Percentiles rank a stretch among this genome's conserved stretches.
Conservation (phyloP, 2,329 filamentous ascomycete genomes). For the Bipolaris sorokiniana region DNA sequence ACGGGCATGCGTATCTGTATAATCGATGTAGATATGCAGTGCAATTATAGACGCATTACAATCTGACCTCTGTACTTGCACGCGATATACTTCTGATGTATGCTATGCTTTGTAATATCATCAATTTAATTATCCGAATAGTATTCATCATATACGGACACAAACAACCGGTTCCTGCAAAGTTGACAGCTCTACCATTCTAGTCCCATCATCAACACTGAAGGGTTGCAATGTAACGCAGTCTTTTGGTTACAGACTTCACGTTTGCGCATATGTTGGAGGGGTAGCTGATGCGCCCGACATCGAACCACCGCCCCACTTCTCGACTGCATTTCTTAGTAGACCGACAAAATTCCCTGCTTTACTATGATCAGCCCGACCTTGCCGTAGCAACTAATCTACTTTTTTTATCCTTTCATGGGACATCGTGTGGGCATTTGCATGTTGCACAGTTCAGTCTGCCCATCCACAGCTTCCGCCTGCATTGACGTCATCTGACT, state of each 20-base stretch:
- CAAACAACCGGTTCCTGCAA: not conserved
- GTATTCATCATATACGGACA: not conserved
- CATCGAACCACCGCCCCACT: slow-evolving; percentile 18
- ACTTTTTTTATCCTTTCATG: not conserved
- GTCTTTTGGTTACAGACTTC: not conserved
- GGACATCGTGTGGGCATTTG: not conserved
- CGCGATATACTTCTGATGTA: not conserved
- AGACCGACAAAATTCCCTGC: not conserved
- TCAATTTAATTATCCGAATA: not conserved
- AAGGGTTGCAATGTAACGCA: not conserved
- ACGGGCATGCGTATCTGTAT: not conserved
- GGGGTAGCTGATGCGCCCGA: slow-evolving; percentile 13
- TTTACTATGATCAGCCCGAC: not conserved
- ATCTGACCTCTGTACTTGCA: not conserved
- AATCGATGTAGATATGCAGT: not conserved
- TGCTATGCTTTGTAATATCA: not conserved
- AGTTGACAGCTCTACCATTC: not conserved
- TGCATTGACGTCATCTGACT: slow-evolving; percentile 13
- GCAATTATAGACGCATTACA: not conserved
- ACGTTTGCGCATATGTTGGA: not conserved
- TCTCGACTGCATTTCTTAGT: slow-evolving; percentile 1
- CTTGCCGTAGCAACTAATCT: not conserved
- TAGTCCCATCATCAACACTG: not conserved
- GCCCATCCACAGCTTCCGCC: slow-evolving; percentile 2
- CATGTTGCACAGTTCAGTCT: not conserved